A percentile compares a stretch with the other conserved stretches of the same genome.
Evolutionary conservation across 768 basidiomycete species (phyloP).

Genomic region (Postia placenta): DNA sequence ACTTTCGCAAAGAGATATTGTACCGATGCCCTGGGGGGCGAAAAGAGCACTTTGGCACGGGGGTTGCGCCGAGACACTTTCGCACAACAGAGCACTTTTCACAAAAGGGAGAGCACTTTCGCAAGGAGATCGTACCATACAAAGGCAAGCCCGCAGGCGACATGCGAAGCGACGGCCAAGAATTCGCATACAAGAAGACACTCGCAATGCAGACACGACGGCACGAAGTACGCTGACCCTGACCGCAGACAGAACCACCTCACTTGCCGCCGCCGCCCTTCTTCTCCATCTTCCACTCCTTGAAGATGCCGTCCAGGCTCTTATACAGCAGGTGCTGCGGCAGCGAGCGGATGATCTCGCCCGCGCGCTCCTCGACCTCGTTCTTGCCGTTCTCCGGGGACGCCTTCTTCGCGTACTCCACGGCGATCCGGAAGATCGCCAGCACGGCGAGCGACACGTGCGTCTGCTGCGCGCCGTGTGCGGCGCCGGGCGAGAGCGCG

Average conservation of each 20-base stretch:
- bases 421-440: slow-evolving; percentile 80
- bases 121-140: no score
- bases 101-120: no score
- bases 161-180: background rate
- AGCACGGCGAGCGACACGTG: slow-evolving; percentile 91
- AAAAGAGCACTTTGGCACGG: no score
- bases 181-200: background rate
- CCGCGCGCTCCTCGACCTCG: slow-evolving; percentile 71
- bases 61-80: no score
- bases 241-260: no score
- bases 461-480: slow-evolving; percentile 86
- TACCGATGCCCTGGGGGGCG: no score
- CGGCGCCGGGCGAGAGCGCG: slow-evolving; percentile 67
- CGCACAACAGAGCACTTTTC: no score
- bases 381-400: slow-evolving; percentile 57
- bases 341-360: slow-evolving; percentile 86
- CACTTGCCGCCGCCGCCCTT: slow-evolving; percentile 68
- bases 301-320: slow-evolving; percentile 91
- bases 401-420: slow-evolving; percentile 76
- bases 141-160: background rate
- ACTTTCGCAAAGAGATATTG: no score
- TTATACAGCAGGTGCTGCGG: slow-evolving; percentile 86
- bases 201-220: background rate
- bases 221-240: background rate
- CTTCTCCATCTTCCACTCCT: slow-evolving; percentile 84